Evolutionary conservation across 805 yeast species (phyloP).

Genomic region (Suhomyces pyralidae): DNA sequence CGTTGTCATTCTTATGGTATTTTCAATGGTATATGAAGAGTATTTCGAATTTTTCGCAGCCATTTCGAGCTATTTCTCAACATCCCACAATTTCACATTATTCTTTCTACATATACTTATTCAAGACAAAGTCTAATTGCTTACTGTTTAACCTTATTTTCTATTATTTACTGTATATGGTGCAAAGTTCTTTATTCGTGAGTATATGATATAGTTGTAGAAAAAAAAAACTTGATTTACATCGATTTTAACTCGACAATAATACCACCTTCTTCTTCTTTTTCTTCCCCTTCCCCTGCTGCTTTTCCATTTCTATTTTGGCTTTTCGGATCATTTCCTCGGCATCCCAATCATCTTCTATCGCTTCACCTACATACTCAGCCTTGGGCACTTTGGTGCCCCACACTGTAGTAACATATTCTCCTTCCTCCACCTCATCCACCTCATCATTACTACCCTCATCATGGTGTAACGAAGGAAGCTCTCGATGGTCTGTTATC

Average conservation of each 20-base stretch:
- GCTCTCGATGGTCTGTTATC: conserved; percentile 37
- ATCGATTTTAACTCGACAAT: not conserved
- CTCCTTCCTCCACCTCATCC: conserved; percentile 11
- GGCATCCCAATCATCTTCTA: conserved; percentile 46
- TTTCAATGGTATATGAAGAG: too few species aligned
- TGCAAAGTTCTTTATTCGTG: too few species aligned
- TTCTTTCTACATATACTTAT: too few species aligned
- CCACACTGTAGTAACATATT: conserved; percentile 63
- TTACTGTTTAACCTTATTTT: too few species aligned
- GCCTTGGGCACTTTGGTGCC: conserved; percentile 59
- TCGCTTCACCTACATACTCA: conserved; percentile 32
- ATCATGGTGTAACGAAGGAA: conserved; percentile 21
- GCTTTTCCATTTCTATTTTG: conserved; percentile 41
- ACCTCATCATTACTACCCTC: conserved; percentile 10
- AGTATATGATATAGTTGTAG: too few species aligned
- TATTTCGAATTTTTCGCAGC: too few species aligned
- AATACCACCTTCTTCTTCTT: conserved; percentile 45
- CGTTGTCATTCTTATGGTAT: too few species aligned
- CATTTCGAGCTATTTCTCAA: too few species aligned
- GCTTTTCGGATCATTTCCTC: conserved; percentile 53
- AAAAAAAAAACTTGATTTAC: too few species aligned
- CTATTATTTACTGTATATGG: too few species aligned
- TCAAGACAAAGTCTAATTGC: too few species aligned
- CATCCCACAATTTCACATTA: too few species aligned
- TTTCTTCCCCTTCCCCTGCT: conserved; percentile 34